Conservation (phyloP, 2,329 filamentous ascomycete species). For the Aureobasidium sp. region DNA sequence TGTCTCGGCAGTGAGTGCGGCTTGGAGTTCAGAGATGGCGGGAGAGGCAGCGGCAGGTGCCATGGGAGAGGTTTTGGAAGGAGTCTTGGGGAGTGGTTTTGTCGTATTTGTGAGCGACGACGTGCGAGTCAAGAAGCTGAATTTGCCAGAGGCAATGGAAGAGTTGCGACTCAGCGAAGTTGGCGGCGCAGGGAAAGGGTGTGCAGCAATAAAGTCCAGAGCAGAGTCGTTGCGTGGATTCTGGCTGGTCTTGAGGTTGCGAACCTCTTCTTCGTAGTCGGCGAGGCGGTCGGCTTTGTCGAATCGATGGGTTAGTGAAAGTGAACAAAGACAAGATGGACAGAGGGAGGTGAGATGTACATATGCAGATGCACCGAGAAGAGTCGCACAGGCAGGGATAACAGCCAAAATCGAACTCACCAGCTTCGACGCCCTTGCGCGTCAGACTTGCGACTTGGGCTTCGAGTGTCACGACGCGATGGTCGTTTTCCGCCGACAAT, state of each 20-base stretch:
- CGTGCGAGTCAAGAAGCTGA: not conserved
- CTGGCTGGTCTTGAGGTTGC: slow-evolving; percentile 38
- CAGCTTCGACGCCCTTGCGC: slow-evolving; percentile 1
- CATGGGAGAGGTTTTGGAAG: slow-evolving; percentile 18
- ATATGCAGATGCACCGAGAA: slow-evolving; percentile 4
- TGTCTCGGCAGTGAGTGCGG: slow-evolving; percentile 57
- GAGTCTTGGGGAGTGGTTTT: slow-evolving; percentile 19
- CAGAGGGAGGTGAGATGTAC: not conserved
- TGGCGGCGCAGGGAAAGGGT: slow-evolving; percentile 11
- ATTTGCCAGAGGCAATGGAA: not conserved
- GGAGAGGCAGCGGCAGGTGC: not conserved
- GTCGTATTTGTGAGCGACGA: not conserved
- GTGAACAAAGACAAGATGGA: not conserved
- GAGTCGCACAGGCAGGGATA: slow-evolving; percentile 5
- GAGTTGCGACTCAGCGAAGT: slow-evolving; percentile 22
- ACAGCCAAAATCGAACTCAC: slow-evolving; percentile 9
- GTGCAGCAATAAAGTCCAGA: slow-evolving; percentile 17
- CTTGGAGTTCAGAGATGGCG: slow-evolving; percentile 38
- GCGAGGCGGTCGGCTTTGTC: slow-evolving; percentile 42
- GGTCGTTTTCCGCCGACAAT: not conserved
- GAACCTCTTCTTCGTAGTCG: slow-evolving; percentile 73
- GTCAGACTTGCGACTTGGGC: not conserved
- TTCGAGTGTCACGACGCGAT: not conserved
- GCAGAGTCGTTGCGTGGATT: slow-evolving; percentile 18
- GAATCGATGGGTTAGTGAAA: not conserved